phyloP scores from a whole-genome alignment of 352 stramenopile genomes.

The Pythium brassicae region DNA sequence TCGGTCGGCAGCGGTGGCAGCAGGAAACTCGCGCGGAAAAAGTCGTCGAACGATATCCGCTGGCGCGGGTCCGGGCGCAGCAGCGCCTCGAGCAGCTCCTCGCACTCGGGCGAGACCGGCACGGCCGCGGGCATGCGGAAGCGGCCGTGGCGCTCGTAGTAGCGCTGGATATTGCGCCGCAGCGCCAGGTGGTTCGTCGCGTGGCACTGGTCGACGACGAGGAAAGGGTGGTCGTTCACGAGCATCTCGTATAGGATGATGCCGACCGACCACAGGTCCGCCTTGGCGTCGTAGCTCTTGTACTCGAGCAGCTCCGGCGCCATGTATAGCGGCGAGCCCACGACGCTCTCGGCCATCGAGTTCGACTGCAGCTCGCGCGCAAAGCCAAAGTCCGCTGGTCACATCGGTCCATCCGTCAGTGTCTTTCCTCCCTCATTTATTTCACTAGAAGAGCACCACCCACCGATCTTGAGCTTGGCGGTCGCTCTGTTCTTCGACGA shows the following conservation, averaged over 20 bases:
- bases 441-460: not conserved
- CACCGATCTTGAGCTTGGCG: constrained; percentile 78
- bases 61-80: constrained; percentile 57
- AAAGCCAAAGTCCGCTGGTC: constrained; percentile 68
- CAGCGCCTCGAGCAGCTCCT: constrained; percentile 52
- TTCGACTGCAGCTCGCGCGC: constrained; percentile 61
- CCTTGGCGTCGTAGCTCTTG: constrained; percentile 83
- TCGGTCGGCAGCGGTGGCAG: constrained; percentile 46
- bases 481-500: constrained; percentile 60
- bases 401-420: too few species aligned
- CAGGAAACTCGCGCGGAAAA: constrained; percentile 65
- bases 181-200: constrained; percentile 77
- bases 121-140: constrained; percentile 50
- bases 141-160: constrained; percentile 56
- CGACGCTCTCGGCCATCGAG: constrained; percentile 75
- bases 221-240: constrained; percentile 73
- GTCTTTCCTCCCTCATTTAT: too few species aligned
- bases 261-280: constrained; percentile 74
- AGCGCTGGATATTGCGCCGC: constrained; percentile 72
- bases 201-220: constrained; percentile 69
- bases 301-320: constrained; percentile 76
- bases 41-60: constrained; percentile 77
- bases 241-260: constrained; percentile 86
- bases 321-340: constrained; percentile 80
- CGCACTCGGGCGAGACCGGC: constrained; percentile 55